A percentile compares a stretch with the other conserved stretches of the same genome.
Conservation (phyloP, 163 green algal genomes). For the Scenedesmus sp. region DNA sequence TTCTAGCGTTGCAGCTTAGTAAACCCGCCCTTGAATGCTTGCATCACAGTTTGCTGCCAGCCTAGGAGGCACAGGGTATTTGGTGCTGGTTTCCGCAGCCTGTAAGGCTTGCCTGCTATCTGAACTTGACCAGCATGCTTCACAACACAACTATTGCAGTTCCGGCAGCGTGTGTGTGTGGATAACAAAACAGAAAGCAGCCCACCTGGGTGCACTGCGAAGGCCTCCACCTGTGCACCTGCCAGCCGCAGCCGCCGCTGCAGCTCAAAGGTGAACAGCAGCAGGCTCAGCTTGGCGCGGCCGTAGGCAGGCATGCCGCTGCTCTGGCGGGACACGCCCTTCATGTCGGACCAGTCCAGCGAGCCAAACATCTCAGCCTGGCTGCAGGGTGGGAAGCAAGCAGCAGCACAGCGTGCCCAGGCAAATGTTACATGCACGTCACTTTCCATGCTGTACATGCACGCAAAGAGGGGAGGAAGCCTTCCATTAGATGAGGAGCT, state of each 20-base stretch:
- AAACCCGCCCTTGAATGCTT: too few relatives aligned
- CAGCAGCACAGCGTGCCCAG: too few relatives aligned
- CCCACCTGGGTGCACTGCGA: constrained; percentile 48
- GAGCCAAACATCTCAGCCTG: constrained; percentile 36
- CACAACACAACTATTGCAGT: too few relatives aligned
- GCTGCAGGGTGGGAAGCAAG: neutral
- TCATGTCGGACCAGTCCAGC: constrained; percentile 28
- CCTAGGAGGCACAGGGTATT: too few relatives aligned
- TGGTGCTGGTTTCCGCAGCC: too few relatives aligned
- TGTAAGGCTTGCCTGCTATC: neutral
- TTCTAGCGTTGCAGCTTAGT: neutral
- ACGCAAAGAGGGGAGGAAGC: too few relatives aligned
- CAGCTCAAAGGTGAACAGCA: constrained; percentile 50
- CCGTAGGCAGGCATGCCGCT: constrained; percentile 36
- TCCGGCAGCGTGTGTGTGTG: too few relatives aligned
- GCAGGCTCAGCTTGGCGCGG: constrained; percentile 35
- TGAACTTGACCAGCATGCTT: neutral
- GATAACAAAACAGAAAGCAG: neutral
- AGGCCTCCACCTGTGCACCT: constrained; percentile 36
- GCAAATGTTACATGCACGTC: neutral
- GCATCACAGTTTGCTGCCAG: too few relatives aligned
- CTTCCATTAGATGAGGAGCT: too few relatives aligned
- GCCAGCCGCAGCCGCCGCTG: constrained; percentile 41
- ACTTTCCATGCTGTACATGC: neutral
- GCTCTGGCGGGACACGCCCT: neutral